A percentile compares a stretch with the other conserved stretches of the same genome.
Conservation (phyloP, 345 rosid species). For the Lepidium aucheri region DNA sequence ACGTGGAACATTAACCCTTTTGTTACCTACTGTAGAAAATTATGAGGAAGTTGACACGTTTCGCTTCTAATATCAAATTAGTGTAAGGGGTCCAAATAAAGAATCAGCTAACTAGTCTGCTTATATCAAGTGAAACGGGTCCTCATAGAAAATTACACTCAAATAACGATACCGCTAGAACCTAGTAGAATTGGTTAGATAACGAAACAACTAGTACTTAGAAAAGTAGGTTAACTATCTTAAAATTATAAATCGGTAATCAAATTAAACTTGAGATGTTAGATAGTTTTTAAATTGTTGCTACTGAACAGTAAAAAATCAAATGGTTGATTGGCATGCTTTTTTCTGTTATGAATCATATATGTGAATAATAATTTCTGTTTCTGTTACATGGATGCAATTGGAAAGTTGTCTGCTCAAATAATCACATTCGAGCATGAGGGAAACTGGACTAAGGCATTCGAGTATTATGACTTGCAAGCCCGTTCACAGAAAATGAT, state of each 20-base stretch:
- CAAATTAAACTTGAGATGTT: not conserved
- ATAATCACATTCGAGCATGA: conserved; percentile 89
- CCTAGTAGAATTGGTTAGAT: not conserved
- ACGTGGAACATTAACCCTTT: not conserved
- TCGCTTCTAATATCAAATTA: not conserved
- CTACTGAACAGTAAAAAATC: not conserved
- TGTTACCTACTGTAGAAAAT: not conserved
- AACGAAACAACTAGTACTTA: not conserved
- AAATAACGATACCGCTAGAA: not conserved
- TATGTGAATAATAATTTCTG: conserved; percentile 15
- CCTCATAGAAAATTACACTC: not conserved
- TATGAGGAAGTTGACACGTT: not conserved
- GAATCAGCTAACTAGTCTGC: not conserved
- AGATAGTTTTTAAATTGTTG: too few relatives aligned
- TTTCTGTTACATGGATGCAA: conserved; percentile 25
- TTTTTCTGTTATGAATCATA: not conserved
- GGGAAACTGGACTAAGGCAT: conserved; percentile 94
- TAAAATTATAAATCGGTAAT: not conserved
- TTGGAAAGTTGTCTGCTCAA: conserved; percentile 69
- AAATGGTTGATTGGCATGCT: not conserved
- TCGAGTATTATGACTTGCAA: conserved; percentile 90
- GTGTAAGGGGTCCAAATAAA: not conserved
- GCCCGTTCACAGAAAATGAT: conserved; percentile 51
- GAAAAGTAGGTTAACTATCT: not conserved
- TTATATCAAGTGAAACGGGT: not conserved